Conservation (phyloP, 2,329 filamentous ascomycete genomes). For the Fusarium sp. region DNA sequence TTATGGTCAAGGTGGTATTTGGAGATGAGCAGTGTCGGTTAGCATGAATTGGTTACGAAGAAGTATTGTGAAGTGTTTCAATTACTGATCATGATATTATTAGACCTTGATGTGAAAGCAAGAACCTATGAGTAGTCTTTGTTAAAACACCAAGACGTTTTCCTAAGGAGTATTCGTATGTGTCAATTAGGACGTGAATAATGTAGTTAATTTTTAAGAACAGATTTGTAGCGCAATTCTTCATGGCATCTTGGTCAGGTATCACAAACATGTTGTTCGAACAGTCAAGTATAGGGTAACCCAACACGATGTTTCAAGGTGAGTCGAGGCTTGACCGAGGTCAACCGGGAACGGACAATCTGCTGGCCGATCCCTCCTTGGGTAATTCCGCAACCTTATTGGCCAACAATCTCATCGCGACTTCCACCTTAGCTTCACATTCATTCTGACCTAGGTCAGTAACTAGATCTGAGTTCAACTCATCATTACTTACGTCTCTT, state of each 20-base stretch:
- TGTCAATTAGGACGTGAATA: not conserved
- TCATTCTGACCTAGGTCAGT: slow-evolving; percentile 20
- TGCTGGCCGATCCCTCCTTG: slow-evolving; percentile 17
- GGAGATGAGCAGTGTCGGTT: not conserved
- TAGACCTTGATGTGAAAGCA: no score
- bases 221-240: not conserved
- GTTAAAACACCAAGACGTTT: no score
- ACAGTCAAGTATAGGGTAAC: slow-evolving; percentile 21
- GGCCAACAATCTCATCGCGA: slow-evolving; percentile 36
- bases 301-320: not conserved
- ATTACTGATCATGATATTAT: no score
- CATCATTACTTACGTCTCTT: slow-evolving; percentile 14
- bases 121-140: no score
- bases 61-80: no score
- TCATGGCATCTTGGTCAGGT: not conserved
- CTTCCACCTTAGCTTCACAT: slow-evolving; percentile 33
- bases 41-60: not conserved
- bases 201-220: no score
- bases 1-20: not conserved
- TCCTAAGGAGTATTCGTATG: not conserved
- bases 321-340: not conserved
- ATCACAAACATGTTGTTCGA: not conserved
- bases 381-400: slow-evolving; percentile 30
- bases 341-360: slow-evolving; percentile 41
- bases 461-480: slow-evolving; percentile 22